A percentile compares a stretch with the other conserved stretches of the same genome.
phyloP scores from a whole-genome alignment of 352 stramenopile genomes.

The Phytophthora crassamura region DNA sequence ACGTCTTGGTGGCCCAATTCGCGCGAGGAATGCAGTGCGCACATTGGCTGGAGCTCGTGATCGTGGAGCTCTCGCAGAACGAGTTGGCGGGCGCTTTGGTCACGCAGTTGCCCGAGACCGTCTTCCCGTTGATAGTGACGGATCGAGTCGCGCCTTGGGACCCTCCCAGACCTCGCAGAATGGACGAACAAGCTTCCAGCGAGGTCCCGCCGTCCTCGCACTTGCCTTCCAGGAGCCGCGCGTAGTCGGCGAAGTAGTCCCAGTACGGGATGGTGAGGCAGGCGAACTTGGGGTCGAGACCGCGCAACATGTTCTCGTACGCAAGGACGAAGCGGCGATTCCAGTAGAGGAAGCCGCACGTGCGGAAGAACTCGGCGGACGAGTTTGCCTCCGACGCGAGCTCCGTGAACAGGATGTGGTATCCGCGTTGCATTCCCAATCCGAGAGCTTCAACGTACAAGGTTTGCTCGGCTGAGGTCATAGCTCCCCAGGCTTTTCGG shows the following conservation, averaged over 20 bases:
- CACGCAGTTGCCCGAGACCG: constrained; percentile 38
- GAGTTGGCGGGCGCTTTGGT: constrained; percentile 24
- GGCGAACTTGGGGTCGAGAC: constrained; percentile 36
- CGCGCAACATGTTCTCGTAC: constrained; percentile 66
- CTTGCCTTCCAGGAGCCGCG: constrained; percentile 25
- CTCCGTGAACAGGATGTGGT: constrained; percentile 51
- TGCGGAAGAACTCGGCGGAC: constrained; percentile 40
- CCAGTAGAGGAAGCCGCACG: constrained; percentile 62
- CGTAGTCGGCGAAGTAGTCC: constrained; percentile 64
- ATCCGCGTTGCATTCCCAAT: constrained; percentile 36
- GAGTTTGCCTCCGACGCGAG: constrained; percentile 38
- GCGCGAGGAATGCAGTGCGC: constrained; percentile 43
- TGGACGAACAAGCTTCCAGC: constrained; percentile 46
- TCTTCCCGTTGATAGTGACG: constrained; percentile 39
- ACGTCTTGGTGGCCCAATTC: constrained; percentile 41
- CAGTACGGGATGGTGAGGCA: constrained; percentile 66
- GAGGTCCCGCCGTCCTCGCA: constrained; percentile 32
- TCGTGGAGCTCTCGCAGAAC: constrained; percentile 52
- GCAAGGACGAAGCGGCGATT: constrained; percentile 54
- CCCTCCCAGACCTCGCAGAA: constrained; percentile 46
- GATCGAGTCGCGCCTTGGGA: constrained; percentile 24
- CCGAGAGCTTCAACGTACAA: constrained; percentile 45
- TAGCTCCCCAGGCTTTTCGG: constrained; percentile 39
- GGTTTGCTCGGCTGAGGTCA: constrained; percentile 37
- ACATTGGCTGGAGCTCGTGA: constrained; percentile 35